A percentile compares a stretch with the other conserved stretches of the same genome.
phyloP scores from a whole-genome alignment of 2,329 filamentous ascomycete genomes.

The Aspergillus tamarii region DNA sequence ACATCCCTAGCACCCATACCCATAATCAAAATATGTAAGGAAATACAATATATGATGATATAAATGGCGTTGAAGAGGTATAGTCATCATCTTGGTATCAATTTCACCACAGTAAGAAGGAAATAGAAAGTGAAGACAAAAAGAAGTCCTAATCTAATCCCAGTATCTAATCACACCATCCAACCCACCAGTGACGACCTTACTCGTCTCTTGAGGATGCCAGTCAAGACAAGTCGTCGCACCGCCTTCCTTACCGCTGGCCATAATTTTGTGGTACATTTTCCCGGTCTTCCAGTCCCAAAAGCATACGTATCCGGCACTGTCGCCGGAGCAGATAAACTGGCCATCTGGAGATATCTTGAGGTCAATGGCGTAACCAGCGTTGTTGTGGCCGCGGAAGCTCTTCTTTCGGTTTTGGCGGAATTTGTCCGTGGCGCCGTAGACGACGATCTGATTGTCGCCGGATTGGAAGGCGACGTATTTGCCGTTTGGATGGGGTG shows the following conservation, averaged over 20 bases:
- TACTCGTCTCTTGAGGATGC: conserved; percentile 97
- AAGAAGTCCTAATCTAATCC: conserved; percentile 63
- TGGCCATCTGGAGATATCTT: conserved; percentile 88
- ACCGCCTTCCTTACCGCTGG: conserved; percentile 67
- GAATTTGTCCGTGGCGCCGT: conserved; percentile 92
- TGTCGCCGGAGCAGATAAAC: conserved; percentile 85
- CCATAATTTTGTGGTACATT: conserved; percentile 96
- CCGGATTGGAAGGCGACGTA: conserved; percentile 91
- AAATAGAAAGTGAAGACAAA: neutral
- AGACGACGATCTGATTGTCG: conserved; percentile 97
- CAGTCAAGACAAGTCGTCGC: conserved; percentile 86
- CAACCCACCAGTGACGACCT: conserved; percentile 86
- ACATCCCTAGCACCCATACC: neutral
- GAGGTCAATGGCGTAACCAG: conserved; percentile 89
- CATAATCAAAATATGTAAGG: neutral
- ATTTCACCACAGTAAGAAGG: neutral
- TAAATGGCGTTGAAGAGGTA: neutral
- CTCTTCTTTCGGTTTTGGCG: conserved; percentile 96
- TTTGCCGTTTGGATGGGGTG: conserved; percentile 85
- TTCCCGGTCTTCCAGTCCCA: conserved; percentile 99
- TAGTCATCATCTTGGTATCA: neutral
- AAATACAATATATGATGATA: neutral
- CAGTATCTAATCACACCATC: conserved; percentile 90
- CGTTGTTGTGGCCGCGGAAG: conserved; percentile 94
- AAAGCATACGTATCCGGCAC: conserved; percentile 86